Base-by-base conservation (phyloP, 75 land plant genomes). In the Cupressus sempervirens region DNA sequence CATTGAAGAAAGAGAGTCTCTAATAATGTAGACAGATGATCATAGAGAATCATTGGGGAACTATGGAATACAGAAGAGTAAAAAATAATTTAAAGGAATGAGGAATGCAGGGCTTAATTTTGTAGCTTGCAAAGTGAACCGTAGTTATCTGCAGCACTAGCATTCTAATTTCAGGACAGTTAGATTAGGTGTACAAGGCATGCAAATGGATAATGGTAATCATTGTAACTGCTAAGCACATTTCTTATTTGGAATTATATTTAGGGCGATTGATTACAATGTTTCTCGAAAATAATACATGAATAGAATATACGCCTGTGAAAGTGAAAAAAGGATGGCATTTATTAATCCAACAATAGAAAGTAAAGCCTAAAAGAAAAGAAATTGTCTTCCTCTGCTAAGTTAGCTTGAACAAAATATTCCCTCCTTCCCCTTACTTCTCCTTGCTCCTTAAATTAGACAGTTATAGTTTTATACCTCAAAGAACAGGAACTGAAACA, bases 121-220 rank as follows among this genome's bases (percentile, higher is more conserved):
- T 76, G 26, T 76, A 20, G 2, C 67, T 62, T 26, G n/a, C 67
- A 62, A 62, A 62, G 5, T 62, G 29, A 62, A 2, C n/a, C 1
- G 2, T 23, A 62, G 0, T 20, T 58, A 23, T 58, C 65, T 58
- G 65, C 20, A 58, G 12, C 54, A 82, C 23, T 38, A 40, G 30
- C 29, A 67, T 84, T 20, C 48, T 30, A 84, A 58, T 85, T 30
- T 80, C 46, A 38, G 30, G 80, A 18, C 16, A 73, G 30, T 87
- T 53, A 26, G 73, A 72, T 18, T 30, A 53, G 65, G 65, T 56
- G 54, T 82, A 72, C 74, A 52, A 35, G 23, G 70, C 58, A 26
- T 83, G 40, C 16, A 35, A 5, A 62, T 8, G 41, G n/a, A 23
- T 58, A 58, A 58, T 7, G 3, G 14, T 38, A 46, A 80, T 26